These are phyloP conservation scores for Rutstroemia sp. DNA, from an alignment of 2,329 filamentous ascomycete species.

Conservation along the genomic window DNA sequence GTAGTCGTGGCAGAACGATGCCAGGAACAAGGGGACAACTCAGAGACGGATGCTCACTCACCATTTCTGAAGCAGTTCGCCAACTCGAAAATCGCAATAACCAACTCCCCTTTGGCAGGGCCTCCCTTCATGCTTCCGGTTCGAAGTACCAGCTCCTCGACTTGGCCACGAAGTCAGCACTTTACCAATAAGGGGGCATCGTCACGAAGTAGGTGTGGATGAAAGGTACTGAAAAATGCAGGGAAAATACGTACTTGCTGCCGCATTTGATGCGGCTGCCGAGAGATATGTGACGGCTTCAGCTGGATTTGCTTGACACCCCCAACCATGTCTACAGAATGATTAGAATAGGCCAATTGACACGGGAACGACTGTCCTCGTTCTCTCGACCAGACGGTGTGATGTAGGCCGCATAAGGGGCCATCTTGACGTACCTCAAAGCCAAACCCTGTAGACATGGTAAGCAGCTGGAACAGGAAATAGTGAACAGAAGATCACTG, in stretches of 20 bases:
- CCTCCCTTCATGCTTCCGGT: slow-evolving; percentile 90
- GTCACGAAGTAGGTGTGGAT: background rate
- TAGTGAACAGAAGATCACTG: background rate
- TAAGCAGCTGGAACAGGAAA: slow-evolving; percentile 4
- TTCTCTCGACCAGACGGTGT: slow-evolving; percentile 6
- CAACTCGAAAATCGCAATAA: slow-evolving; percentile 93
- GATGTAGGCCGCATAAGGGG: slow-evolving; percentile 11
- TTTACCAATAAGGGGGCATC: background rate
- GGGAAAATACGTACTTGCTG: slow-evolving; percentile 39
- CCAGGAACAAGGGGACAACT: slow-evolving; percentile 7
- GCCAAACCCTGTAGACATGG: slow-evolving; percentile 56
- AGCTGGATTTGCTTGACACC: slow-evolving; percentile 64
- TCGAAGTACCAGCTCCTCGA: slow-evolving; percentile 78
- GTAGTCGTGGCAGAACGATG: slow-evolving; percentile 5
- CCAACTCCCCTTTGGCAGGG: slow-evolving; percentile 89
- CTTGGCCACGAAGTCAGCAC: slow-evolving; percentile 8
- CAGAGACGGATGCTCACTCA: slow-evolving; percentile 29
- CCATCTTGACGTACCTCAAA: slow-evolving; percentile 54
- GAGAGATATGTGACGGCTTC: slow-evolving; percentile 79
- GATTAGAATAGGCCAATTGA: background rate
- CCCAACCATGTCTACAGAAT: slow-evolving; percentile 76
- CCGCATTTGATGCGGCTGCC: slow-evolving; percentile 83
- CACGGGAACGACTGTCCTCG: background rate
- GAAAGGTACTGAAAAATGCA: background rate
- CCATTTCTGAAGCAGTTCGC: slow-evolving; percentile 89